phyloP scores from a whole-genome alignment of 371 early-diverging fungal species.

The Syncephalastrum monosporum region DNA sequence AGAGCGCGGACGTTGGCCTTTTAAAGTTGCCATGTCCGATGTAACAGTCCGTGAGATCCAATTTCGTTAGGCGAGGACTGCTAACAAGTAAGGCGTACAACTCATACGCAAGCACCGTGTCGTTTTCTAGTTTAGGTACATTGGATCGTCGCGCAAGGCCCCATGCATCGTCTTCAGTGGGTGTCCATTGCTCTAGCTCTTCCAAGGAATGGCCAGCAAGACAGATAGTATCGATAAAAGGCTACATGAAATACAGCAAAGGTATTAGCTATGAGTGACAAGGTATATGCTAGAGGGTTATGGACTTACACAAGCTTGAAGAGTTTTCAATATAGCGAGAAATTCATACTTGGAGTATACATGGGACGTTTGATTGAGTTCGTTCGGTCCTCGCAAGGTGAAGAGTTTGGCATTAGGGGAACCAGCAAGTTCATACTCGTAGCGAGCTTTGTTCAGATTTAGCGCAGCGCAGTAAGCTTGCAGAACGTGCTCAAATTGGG shows the following conservation, averaged over 20 bases:
- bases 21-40: slow-evolving; percentile 20
- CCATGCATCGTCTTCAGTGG: slow-evolving; percentile 33
- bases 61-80: slow-evolving; percentile 19
- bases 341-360: slow-evolving; percentile 35
- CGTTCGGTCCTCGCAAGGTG: slow-evolving; percentile 28
- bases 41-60: slow-evolving; percentile 35
- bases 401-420: slow-evolving; percentile 17
- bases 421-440: slow-evolving; percentile 17
- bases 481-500: slow-evolving; percentile 18
- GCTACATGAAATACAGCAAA: background rate
- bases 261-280: background rate
- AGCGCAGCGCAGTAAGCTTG: slow-evolving; percentile 42
- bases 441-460: slow-evolving; percentile 39
- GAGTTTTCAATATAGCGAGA: slow-evolving; percentile 29
- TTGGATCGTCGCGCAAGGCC: slow-evolving; percentile 1
- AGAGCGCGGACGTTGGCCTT: background rate
- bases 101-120: slow-evolving; percentile 30
- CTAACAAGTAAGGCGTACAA: slow-evolving; percentile 21
- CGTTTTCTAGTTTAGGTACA: background rate
- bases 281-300: background rate
- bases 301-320: slow-evolving; percentile 33
- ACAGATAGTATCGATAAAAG: slow-evolving; percentile 20
- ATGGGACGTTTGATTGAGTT: slow-evolving; percentile 19
- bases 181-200: slow-evolving; percentile 29
- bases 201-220: slow-evolving; percentile 24